A percentile compares a stretch with the other conserved stretches of the same genome.
phyloP scores from a whole-genome alignment of 177 flowering plant species.

The Vitis hybrid region DNA sequence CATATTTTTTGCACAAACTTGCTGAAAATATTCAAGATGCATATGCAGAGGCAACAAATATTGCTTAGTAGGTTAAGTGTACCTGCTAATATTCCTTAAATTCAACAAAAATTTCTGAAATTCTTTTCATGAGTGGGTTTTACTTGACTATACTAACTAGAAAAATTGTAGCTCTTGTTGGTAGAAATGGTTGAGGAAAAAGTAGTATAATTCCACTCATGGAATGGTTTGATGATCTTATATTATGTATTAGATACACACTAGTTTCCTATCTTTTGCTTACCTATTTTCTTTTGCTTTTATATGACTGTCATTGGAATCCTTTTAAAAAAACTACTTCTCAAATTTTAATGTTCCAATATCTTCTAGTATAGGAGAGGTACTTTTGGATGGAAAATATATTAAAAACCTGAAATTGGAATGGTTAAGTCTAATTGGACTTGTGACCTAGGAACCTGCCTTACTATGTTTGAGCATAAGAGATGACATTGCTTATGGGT shows the following conservation, averaged over 20 bases:
- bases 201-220: conserved; percentile 95
- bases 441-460: conserved; percentile 98
- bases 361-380: conserved; percentile 76
- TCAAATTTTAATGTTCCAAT: conserved; percentile 5
- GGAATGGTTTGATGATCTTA: conserved; percentile 99
- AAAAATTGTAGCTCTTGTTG: conserved; percentile 96
- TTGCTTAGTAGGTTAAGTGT: conserved; percentile 86
- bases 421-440: conserved; percentile 94
- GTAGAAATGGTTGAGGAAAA: conserved; percentile 96
- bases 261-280: background rate
- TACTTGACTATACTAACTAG: conserved; percentile 90
- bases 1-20: conserved; percentile 92
- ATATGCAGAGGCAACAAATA: conserved; percentile 27
- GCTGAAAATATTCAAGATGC: conserved; percentile 79
- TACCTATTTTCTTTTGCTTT: background rate
- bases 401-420: conserved; percentile 84
- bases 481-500: conserved; percentile 95
- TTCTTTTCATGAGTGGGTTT: conserved; percentile 94
- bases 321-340: background rate
- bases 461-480: conserved; percentile 84
- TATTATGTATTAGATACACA: conserved; percentile 57
- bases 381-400: conserved; percentile 94
- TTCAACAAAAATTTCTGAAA: conserved; percentile 41
- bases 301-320: background rate
- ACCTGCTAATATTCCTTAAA: no score